Evolutionary conservation across 192 early-diverging fungal species (phyloP).

Genomic region (Coemansia sp.): DNA sequence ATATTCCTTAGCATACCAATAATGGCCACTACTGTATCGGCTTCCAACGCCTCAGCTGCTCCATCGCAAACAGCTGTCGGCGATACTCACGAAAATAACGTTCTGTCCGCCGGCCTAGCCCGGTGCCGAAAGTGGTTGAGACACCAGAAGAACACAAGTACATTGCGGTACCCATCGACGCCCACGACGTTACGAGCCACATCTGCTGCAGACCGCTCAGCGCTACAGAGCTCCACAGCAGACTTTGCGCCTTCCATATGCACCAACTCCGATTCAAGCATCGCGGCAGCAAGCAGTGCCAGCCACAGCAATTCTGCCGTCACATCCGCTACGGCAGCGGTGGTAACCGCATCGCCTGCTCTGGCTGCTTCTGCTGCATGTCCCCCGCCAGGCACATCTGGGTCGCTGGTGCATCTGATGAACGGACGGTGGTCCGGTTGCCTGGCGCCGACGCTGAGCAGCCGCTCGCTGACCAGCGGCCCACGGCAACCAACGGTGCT

Average conservation of each 20-base stretch:
- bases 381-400: not conserved
- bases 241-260: not conserved
- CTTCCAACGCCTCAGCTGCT: constrained; percentile 1
- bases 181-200: not conserved
- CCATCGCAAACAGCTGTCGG: not conserved
- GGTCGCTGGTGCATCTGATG: constrained; percentile 26
- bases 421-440: constrained; percentile 29
- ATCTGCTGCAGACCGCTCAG: not conserved
- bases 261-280: constrained; percentile 6
- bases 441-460: constrained; percentile 30
- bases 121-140: constrained; percentile 9
- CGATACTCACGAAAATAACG: constrained; percentile 1
- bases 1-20: not conserved
- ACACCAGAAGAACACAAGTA: not conserved
- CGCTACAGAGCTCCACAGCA: not conserved
- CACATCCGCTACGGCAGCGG: not conserved
- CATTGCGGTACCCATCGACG: not conserved
- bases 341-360: not conserved
- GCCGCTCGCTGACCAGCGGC: constrained; percentile 34
- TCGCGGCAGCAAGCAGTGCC: not conserved
- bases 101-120: constrained; percentile 1
- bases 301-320: not conserved
- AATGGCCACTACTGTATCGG: constrained; percentile 9
- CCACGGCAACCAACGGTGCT: constrained; percentile 12
- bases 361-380: not conserved